Evolutionary conservation across 192 early-diverging fungal genomes (phyloP).

Genomic region (Phlyctochytrium bullatum): DNA sequence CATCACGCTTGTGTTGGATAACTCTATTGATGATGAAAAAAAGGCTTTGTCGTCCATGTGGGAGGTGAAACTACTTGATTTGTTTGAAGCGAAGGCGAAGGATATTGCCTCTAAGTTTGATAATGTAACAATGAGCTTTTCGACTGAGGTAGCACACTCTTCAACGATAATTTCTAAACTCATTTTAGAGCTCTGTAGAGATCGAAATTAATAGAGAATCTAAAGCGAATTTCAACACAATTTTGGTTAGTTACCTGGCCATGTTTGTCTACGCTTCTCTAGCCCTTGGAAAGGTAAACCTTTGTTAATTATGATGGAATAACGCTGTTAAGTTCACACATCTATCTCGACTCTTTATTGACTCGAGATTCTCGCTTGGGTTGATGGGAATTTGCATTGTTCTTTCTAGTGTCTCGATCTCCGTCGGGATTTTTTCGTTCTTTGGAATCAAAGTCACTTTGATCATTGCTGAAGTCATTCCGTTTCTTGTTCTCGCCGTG

Average conservation of each 20-base stretch:
- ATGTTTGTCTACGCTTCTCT: neutral
- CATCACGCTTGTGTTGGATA: neutral
- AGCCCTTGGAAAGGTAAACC: neutral
- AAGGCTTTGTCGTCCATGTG: neutral
- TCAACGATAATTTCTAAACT: neutral
- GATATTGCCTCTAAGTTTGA: neutral
- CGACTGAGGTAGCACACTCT: neutral
- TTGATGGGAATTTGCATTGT: neutral
- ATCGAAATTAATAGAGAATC: neutral
- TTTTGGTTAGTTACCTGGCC: neutral
- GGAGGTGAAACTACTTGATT: neutral
- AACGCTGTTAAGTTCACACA: too few relatives aligned
- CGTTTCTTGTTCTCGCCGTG: neutral
- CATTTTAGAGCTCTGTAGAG: neutral
- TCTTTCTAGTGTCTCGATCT: neutral
- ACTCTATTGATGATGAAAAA: neutral
- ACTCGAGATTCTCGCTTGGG: conserved; percentile 2
- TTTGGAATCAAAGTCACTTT: neutral
- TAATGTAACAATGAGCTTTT: neutral
- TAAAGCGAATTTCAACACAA: neutral
- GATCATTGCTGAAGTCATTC: neutral
- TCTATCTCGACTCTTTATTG: neutral
- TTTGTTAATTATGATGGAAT: too few relatives aligned
- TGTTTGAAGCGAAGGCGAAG: neutral
- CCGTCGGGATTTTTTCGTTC: neutral